These are phyloP conservation scores for Gautieria morchelliformis DNA, from an alignment of 768 basidiomycete genomes.

Conservation along the genomic window DNA sequence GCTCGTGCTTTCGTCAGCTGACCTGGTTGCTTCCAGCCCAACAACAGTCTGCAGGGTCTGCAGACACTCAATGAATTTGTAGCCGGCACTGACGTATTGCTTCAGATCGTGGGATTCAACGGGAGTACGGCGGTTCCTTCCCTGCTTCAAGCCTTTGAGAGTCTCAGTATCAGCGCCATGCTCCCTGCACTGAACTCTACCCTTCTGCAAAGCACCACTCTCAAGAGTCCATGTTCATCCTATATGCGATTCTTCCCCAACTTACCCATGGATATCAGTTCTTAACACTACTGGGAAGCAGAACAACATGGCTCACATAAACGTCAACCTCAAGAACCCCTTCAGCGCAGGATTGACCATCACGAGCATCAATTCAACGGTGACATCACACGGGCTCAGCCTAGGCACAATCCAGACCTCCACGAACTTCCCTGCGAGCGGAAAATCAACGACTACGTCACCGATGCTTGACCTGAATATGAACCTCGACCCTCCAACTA, in stretches of 20 bases:
- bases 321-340: slow-evolving; percentile 54
- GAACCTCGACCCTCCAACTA: slow-evolving; percentile 56
- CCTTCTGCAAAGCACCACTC: slow-evolving; percentile 45
- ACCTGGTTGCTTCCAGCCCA: slow-evolving; percentile 34
- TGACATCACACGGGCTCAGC: slow-evolving; percentile 49
- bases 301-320: slow-evolving; percentile 53
- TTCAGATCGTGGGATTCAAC: slow-evolving; percentile 48
- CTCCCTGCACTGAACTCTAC: slow-evolving; percentile 53
- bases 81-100: slow-evolving; percentile 47
- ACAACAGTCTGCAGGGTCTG: slow-evolving; percentile 46
- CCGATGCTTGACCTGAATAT: slow-evolving; percentile 51
- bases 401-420: slow-evolving; percentile 51
- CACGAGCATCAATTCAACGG: slow-evolving; percentile 48
- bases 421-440: slow-evolving; percentile 40
- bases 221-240: slow-evolving; percentile 32
- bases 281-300: slow-evolving; percentile 50
- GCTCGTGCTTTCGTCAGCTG: slow-evolving; percentile 2
- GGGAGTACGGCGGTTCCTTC: slow-evolving; percentile 53
- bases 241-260: neutral
- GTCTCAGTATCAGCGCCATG: slow-evolving; percentile 42
- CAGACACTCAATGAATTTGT: slow-evolving; percentile 64
- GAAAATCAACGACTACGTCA: slow-evolving; percentile 46
- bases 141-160: slow-evolving; percentile 50
- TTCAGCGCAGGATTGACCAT: slow-evolving; percentile 53
- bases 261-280: slow-evolving; percentile 26